These are phyloP conservation scores for Mycena galericulata DNA, from an alignment of 768 basidiomycete species.

Conservation along the genomic window DNA sequence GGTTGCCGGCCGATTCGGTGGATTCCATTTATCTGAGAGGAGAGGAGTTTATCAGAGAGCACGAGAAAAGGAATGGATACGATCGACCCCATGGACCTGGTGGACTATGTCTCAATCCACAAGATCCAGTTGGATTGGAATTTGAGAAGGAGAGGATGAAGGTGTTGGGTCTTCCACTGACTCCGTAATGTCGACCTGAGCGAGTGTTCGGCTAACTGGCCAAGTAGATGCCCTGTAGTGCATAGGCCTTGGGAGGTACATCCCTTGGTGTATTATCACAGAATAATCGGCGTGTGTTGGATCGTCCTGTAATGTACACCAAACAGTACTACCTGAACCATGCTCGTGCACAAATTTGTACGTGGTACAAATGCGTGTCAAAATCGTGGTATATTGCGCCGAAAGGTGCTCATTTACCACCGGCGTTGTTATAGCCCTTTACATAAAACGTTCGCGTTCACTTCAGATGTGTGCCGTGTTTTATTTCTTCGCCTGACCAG, in stretches of 20 bases:
- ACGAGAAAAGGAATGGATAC: slow-evolving; percentile 28
- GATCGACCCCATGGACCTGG: slow-evolving; percentile 32
- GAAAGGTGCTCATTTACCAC: no score
- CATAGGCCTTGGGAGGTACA: slow-evolving; percentile 18
- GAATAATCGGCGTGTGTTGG: no score
- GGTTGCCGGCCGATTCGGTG: slow-evolving; percentile 25
- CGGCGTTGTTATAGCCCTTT: no score
- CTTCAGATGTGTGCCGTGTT: no score
- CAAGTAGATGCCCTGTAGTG: slow-evolving; percentile 8
- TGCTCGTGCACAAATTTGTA: no score
- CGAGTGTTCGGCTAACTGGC: slow-evolving; percentile 7
- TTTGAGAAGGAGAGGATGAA: slow-evolving; percentile 31
- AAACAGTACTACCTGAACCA: no score
- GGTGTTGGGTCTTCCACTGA: slow-evolving; percentile 22
- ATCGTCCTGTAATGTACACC: no score
- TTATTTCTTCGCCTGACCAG: no score
- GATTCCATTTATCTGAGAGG: slow-evolving; percentile 29
- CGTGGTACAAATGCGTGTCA: no score
- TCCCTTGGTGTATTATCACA: no score
- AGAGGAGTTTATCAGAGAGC: slow-evolving; percentile 22
- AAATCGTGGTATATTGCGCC: no score
- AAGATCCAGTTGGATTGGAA: slow-evolving; percentile 28
- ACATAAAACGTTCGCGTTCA: no score
- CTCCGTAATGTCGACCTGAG: slow-evolving; percentile 17
- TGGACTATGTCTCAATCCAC: slow-evolving; percentile 27